These are phyloP conservation scores for Histomonas meleagridis DNA, from an alignment of 208 protist species.

Conservation along the genomic window DNA sequence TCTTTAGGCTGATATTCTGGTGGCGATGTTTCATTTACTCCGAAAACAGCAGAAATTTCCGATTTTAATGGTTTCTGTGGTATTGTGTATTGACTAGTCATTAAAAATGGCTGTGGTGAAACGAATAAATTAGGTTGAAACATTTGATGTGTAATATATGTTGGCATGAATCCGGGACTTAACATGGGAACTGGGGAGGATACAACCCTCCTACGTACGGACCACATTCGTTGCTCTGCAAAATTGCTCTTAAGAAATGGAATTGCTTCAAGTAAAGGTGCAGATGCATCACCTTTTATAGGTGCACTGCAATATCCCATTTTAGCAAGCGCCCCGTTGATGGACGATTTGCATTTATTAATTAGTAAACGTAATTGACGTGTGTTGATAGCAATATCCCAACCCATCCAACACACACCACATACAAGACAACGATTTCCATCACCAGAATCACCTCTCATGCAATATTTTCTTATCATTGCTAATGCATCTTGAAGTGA, in stretches of 20 bases:
- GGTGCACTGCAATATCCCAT: background rate
- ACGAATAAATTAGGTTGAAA: no score
- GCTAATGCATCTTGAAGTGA: background rate
- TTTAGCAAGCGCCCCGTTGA: constrained; percentile 7
- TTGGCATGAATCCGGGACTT: no score
- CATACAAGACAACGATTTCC: background rate
- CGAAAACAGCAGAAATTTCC: no score
- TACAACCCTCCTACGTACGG: background rate
- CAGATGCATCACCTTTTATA: background rate
- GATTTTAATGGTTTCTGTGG: no score
- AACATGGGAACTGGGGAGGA: no score
- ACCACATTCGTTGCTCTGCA: background rate
- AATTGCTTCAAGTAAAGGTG: background rate
- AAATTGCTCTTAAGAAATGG: constrained; percentile 22
- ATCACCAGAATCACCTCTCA: background rate
- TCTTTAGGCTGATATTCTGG: no score
- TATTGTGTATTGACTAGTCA: no score
- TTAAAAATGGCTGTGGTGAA: no score
- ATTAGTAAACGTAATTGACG: background rate
- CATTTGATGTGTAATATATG: no score
- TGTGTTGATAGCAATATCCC: background rate
- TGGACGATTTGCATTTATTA: background rate
- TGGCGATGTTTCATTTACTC: no score
- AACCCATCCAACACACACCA: background rate
- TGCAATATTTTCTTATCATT: background rate